Percentiles rank a stretch among this genome's conserved stretches.
Evolutionary conservation across 2,329 filamentous ascomycete species (phyloP).

Genomic region (Achaetomium macrosporum): DNA sequence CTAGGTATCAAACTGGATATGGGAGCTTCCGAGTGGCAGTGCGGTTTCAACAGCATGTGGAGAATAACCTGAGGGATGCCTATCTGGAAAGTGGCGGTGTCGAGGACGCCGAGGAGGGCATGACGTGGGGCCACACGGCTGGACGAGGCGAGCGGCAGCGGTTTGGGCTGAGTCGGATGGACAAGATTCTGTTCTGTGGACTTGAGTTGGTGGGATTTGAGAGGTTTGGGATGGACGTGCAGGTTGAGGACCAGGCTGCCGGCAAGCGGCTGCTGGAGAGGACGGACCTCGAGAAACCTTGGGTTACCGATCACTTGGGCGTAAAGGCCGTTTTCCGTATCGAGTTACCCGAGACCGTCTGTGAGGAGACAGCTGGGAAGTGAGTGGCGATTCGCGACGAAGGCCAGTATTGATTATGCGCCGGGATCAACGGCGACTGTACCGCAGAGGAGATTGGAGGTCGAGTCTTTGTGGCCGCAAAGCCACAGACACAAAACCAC

Average conservation of each 20-base stretch:
- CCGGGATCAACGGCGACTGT: too few species aligned
- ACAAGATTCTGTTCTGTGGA: slow-evolving; percentile 51
- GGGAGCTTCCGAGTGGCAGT: too few species aligned
- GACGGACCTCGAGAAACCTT: slow-evolving; percentile 35
- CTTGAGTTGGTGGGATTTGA: slow-evolving; percentile 33
- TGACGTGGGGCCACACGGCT: slow-evolving; percentile 54
- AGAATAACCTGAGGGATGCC: slow-evolving; percentile 46
- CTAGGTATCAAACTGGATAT: too few species aligned
- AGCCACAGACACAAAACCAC: too few species aligned
- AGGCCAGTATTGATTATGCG: too few species aligned
- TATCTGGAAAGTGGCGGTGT: slow-evolving; percentile 46
- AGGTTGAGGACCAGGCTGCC: slow-evolving; percentile 32
- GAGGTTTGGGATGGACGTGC: slow-evolving; percentile 42
- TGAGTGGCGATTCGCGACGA: background rate
- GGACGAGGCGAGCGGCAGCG: slow-evolving; percentile 33
- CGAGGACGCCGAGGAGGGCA: slow-evolving; percentile 46
- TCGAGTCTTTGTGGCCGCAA: too few species aligned
- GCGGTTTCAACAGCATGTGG: slow-evolving; percentile 45
- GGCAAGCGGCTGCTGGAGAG: slow-evolving; percentile 21
- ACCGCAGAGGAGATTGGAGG: too few species aligned
- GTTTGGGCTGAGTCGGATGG: slow-evolving; percentile 49
- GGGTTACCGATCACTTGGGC: slow-evolving; percentile 47
- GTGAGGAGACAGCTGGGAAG: background rate
- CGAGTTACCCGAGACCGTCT: background rate
- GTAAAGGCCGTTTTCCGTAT: slow-evolving; percentile 30